These are phyloP conservation scores for Eruca vesicaria DNA, from an alignment of 441 rosid species.

Conservation along the genomic window DNA sequence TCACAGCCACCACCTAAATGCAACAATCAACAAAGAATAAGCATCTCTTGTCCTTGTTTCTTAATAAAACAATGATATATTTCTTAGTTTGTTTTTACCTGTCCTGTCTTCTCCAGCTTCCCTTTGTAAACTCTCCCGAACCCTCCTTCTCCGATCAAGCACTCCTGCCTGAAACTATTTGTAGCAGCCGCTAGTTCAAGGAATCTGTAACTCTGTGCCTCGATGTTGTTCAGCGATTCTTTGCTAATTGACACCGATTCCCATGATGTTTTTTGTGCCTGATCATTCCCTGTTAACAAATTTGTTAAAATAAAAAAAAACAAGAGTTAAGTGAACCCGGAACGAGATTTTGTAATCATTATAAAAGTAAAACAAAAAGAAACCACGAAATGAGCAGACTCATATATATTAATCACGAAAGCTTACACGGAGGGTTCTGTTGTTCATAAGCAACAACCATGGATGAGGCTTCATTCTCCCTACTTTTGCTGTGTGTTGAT, in stretches of 20 bases:
- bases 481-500: constrained; percentile 38
- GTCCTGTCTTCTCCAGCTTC: constrained; percentile 53
- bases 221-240: constrained; percentile 33
- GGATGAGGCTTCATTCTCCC: constrained; percentile 18
- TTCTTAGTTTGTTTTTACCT: constrained; percentile 40
- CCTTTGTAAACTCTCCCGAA: constrained; percentile 88
- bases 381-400: not conserved
- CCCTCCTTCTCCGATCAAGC: constrained; percentile 82
- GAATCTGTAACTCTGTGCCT: constrained; percentile 68
- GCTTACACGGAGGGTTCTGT: constrained; percentile 13
- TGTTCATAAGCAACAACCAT: constrained; percentile 8
- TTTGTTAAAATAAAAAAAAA: not conserved
- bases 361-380: not conserved
- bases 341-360: not conserved
- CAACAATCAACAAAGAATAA: constrained; percentile 17
- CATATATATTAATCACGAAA: not conserved
- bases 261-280: not conserved
- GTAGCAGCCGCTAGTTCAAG: constrained; percentile 74
- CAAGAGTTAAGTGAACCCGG: not conserved
- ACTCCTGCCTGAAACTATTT: constrained; percentile 66
- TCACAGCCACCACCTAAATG: constrained; percentile 78
- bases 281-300: not conserved
- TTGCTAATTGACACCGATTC: constrained; percentile 14
- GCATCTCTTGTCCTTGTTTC: not conserved
- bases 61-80: not conserved